phyloP scores from a whole-genome alignment of 257 asterid genomes.

The Petunia axillaris region DNA sequence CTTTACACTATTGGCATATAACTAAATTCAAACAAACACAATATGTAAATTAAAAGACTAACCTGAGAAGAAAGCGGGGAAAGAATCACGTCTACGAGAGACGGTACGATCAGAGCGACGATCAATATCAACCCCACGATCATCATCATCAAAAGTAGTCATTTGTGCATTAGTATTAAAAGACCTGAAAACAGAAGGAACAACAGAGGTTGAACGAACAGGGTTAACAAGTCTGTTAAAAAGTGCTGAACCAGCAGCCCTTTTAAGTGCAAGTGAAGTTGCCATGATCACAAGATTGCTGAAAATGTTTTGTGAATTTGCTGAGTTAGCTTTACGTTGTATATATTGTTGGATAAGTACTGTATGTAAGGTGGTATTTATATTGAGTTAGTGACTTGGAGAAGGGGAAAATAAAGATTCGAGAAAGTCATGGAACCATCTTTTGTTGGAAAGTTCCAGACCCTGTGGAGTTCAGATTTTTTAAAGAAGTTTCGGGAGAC shows the following conservation, averaged over 20 bases:
- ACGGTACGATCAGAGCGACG: slow-evolving; percentile 35
- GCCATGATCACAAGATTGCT: slow-evolving; percentile 34
- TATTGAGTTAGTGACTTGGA: slow-evolving; percentile 25
- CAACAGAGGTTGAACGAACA: slow-evolving; percentile 31
- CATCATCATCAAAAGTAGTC: slow-evolving; percentile 34
- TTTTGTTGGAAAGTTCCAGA: slow-evolving; percentile 18
- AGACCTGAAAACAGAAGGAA: slow-evolving; percentile 34
- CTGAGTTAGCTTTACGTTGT: background rate
- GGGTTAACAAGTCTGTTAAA: slow-evolving; percentile 28
- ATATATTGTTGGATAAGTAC: background rate
- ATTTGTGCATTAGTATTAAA: slow-evolving; percentile 44
- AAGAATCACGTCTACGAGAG: slow-evolving; percentile 41
- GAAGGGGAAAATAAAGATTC: slow-evolving; percentile 32
- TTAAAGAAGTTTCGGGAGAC: slow-evolving; percentile 29
- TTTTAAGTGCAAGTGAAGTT: slow-evolving; percentile 36
- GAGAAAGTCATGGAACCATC: slow-evolving; percentile 27
- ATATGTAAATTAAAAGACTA: background rate
- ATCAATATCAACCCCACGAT: slow-evolving; percentile 28
- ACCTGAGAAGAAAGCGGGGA: slow-evolving; percentile 51
- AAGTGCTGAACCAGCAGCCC: slow-evolving; percentile 36
- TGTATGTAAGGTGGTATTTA: background rate
- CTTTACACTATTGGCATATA: too few relatives aligned
- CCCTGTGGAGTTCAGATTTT: background rate
- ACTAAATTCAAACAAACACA: too few relatives aligned
- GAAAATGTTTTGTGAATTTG: background rate